phyloP scores from a whole-genome alignment of 1,139 yeast genomes.

The Blastobotrys illinoisensis region DNA sequence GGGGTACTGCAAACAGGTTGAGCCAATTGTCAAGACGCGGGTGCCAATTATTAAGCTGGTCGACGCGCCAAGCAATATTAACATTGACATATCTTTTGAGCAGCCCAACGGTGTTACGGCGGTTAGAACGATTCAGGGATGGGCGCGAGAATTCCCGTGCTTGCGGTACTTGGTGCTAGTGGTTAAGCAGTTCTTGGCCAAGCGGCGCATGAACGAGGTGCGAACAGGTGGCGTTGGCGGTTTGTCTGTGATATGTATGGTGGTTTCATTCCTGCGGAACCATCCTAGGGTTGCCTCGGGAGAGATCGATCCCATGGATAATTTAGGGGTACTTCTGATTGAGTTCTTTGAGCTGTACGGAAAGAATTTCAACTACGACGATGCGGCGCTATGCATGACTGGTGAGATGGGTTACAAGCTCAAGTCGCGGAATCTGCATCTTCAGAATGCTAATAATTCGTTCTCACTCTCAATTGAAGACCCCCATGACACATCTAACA shows the following conservation, averaged over 20 bases:
- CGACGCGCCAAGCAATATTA: conserved; percentile 65
- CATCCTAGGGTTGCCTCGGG: conserved; percentile 76
- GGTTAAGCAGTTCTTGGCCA: conserved; percentile 78
- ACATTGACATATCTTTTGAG: conserved; percentile 90
- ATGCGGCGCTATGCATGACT: conserved; percentile 43
- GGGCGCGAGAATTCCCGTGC: conserved; percentile 75
- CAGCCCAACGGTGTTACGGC: conserved; percentile 81
- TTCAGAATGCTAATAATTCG: conserved; percentile 49
- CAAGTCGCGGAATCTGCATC: conserved; percentile 50
- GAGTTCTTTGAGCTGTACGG: conserved; percentile 97
- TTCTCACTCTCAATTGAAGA: conserved; percentile 81
- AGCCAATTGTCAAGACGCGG: conserved; percentile 85
- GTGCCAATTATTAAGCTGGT: conserved; percentile 94
- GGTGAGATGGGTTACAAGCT: conserved; percentile 49
- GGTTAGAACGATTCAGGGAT: conserved; percentile 68
- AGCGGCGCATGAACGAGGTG: conserved; percentile 81
- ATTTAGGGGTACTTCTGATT: conserved; percentile 80
- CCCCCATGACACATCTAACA: conserved; percentile 78
- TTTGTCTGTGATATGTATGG: conserved; percentile 81
- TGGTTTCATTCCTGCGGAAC: conserved; percentile 66
- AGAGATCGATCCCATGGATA: conserved; percentile 62
- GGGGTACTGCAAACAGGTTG: conserved; percentile 65
- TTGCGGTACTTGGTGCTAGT: conserved; percentile 78
- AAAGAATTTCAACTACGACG: conserved; percentile 80
- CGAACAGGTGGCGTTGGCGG: conserved; percentile 97